These are phyloP conservation scores for Corrigiola litoralis DNA, from an alignment of 179 eudicot species.

Conservation along the genomic window DNA sequence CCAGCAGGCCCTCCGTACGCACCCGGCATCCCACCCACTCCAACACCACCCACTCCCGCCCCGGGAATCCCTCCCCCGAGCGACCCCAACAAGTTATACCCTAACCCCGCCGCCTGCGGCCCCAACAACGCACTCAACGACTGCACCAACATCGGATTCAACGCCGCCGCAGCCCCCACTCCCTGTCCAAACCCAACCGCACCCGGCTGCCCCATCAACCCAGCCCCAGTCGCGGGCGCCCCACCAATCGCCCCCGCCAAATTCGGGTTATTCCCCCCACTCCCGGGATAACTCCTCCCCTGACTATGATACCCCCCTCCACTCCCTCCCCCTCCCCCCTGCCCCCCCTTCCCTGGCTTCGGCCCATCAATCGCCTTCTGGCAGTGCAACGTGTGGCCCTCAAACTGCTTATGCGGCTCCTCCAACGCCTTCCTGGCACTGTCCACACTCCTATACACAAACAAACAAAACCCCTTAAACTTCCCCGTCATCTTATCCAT, in stretches of 20 bases:
- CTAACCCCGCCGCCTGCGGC: slow-evolving; percentile 37
- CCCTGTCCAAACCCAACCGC: too few relatives aligned
- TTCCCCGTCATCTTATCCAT: slow-evolving; percentile 71
- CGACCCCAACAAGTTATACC: slow-evolving; percentile 30
- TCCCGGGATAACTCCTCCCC: not conserved
- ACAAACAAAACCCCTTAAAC: slow-evolving; percentile 70
- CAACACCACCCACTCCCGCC: slow-evolving; percentile 19
- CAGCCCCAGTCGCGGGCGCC: slow-evolving; percentile 23
- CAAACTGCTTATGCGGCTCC: slow-evolving; percentile 79
- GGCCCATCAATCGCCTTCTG: slow-evolving; percentile 54
- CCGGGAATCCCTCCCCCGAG: slow-evolving; percentile 32
- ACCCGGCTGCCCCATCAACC: slow-evolving; percentile 33
- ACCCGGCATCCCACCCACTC: slow-evolving; percentile 30
- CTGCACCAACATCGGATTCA: slow-evolving; percentile 37
- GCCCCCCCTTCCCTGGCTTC: slow-evolving; percentile 28
- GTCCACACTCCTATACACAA: slow-evolving; percentile 61
- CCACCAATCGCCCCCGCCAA: slow-evolving; percentile 27
- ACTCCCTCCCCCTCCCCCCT: slow-evolving; percentile 21
- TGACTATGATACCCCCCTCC: not conserved
- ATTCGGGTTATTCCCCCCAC: slow-evolving; percentile 24
- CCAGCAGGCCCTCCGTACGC: slow-evolving; percentile 29
- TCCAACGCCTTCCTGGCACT: slow-evolving; percentile 69
- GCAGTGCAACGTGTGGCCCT: slow-evolving; percentile 67
- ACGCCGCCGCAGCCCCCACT: not conserved
- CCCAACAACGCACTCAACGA: slow-evolving; percentile 42